These are phyloP conservation scores for Verruconis gallopava DNA, from an alignment of 2,329 filamentous ascomycete species.

Conservation along the genomic window DNA sequence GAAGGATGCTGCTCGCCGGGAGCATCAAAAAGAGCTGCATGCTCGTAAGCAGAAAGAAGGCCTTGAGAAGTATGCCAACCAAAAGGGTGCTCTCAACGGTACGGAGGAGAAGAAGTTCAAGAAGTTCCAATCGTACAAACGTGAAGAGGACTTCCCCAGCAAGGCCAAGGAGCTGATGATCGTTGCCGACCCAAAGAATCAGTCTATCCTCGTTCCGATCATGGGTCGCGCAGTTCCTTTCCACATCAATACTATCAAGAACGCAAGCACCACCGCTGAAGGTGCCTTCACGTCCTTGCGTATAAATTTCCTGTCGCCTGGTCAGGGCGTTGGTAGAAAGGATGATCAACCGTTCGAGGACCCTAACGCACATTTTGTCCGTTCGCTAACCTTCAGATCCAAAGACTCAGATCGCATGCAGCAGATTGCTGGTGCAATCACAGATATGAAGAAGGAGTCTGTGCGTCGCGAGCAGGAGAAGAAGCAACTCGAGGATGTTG, in stretches of 20 bases:
- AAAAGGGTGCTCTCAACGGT: constrained; percentile 72
- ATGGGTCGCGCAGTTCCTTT: constrained; percentile 97
- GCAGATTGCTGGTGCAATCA: constrained; percentile 84
- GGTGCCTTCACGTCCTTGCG: constrained; percentile 86
- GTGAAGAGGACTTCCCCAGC: constrained; percentile 81
- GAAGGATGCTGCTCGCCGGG: constrained; percentile 70
- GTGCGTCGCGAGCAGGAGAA: constrained; percentile 93
- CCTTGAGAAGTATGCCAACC: constrained; percentile 71
- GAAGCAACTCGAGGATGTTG: constrained; percentile 98
- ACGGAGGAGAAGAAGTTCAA: constrained; percentile 97
- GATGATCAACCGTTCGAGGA: constrained; percentile 98
- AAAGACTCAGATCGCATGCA: constrained; percentile 79
- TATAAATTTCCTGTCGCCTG: constrained; percentile 94
- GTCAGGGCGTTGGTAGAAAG: constrained; percentile 91
- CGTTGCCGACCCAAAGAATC: constrained; percentile 80
- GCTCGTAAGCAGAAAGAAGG: constrained; percentile 83
- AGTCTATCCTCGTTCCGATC: constrained; percentile 83
- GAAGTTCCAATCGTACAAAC: constrained; percentile 97
- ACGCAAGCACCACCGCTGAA: constrained; percentile 94
- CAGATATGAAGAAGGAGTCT: constrained; percentile 87
- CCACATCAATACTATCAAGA: constrained; percentile 97
- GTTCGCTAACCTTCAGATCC: constrained; percentile 89
- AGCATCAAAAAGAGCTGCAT: constrained; percentile 85
- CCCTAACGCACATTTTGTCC: constrained; percentile 84
- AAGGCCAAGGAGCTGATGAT: constrained; percentile 78